Percentiles rank a stretch among this genome's conserved stretches.
These are phyloP conservation scores for Opeltia flavorubescens DNA, from an alignment of 495 filamentous ascomycete species.

Conservation along the genomic window DNA sequence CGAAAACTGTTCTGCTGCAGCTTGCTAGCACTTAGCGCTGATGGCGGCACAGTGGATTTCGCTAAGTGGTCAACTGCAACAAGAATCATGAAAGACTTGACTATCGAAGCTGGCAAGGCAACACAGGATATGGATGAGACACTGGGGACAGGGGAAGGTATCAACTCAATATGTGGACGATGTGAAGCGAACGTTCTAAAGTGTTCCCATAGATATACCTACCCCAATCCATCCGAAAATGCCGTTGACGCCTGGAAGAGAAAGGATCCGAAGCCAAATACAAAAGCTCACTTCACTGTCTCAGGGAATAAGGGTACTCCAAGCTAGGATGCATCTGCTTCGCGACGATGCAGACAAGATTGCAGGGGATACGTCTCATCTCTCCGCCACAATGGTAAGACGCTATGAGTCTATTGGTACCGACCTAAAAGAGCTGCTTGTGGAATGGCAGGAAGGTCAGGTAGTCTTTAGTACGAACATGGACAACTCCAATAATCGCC, in stretches of 20 bases:
- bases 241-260: constrained; percentile 59
- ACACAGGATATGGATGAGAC: constrained; percentile 49
- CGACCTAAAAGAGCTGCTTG: constrained; percentile 67
- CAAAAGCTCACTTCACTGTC: constrained; percentile 76
- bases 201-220: constrained; percentile 24
- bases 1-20: constrained; percentile 76
- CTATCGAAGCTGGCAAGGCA: constrained; percentile 36
- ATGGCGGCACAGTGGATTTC: constrained; percentile 68
- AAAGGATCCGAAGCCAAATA: constrained; percentile 70
- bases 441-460: constrained; percentile 86
- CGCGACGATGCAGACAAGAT: constrained; percentile 75
- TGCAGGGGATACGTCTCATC: constrained; percentile 58
- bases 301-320: constrained; percentile 78
- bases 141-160: constrained; percentile 73
- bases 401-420: constrained; percentile 92
- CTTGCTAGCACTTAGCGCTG: constrained; percentile 74
- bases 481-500: constrained; percentile 51
- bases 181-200: constrained; percentile 21
- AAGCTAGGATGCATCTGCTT: constrained; percentile 87
- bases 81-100: constrained; percentile 56
- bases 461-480: constrained; percentile 58
- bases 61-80: constrained; percentile 63
- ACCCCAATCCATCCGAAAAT: constrained; percentile 50
- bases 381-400: constrained; percentile 53
- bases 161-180: constrained; percentile 22